Conservation (phyloP, 2,329 filamentous ascomycete genomes). For the Lachnellula hyalina region DNA sequence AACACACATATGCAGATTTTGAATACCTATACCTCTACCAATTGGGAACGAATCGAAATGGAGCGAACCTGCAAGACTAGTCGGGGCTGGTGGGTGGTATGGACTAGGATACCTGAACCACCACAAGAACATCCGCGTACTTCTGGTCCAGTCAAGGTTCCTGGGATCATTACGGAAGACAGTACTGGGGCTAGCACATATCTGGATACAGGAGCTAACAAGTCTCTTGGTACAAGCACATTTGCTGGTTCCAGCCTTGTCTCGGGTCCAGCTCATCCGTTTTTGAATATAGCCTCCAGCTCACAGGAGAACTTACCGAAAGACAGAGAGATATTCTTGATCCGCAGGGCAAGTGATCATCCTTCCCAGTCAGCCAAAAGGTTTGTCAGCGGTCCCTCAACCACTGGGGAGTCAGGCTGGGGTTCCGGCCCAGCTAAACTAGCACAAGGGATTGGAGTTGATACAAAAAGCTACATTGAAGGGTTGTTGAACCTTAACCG, state of each 20-base stretch:
- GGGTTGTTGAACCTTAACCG: slow-evolving; percentile 55
- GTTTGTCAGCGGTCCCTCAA: slow-evolving; percentile 17
- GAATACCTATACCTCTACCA: slow-evolving; percentile 47
- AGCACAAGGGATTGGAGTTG: slow-evolving; percentile 69
- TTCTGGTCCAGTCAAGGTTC: slow-evolving; percentile 5
- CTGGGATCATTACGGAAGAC: slow-evolving; percentile 9
- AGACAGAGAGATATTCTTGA: slow-evolving; percentile 56
- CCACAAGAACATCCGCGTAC: not conserved
- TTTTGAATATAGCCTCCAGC: slow-evolving; percentile 13
- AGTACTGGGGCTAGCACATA: slow-evolving; percentile 1
- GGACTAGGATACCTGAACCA: slow-evolving; percentile 48
- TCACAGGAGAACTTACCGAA: slow-evolving; percentile 3
- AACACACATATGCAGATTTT: slow-evolving; percentile 62
- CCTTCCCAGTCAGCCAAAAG: slow-evolving; percentile 10
- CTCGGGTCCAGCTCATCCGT: slow-evolving; percentile 28
- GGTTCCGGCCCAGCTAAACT: slow-evolving; percentile 54
- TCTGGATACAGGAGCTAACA: not conserved
- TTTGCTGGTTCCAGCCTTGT: slow-evolving; percentile 9
- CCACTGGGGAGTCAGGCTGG: slow-evolving; percentile 40
- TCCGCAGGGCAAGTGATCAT: slow-evolving; percentile 56
- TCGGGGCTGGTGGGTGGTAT: slow-evolving; percentile 66
- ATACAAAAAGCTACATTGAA: slow-evolving; percentile 71
- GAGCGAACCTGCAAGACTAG: slow-evolving; percentile 62
- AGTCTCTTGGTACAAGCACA: slow-evolving; percentile 14
- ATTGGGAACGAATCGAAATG: slow-evolving; percentile 39